These are phyloP conservation scores for Debaryomyces subglobosus DNA, from an alignment of 1,139 yeast genomes.

Conservation along the genomic window DNA sequence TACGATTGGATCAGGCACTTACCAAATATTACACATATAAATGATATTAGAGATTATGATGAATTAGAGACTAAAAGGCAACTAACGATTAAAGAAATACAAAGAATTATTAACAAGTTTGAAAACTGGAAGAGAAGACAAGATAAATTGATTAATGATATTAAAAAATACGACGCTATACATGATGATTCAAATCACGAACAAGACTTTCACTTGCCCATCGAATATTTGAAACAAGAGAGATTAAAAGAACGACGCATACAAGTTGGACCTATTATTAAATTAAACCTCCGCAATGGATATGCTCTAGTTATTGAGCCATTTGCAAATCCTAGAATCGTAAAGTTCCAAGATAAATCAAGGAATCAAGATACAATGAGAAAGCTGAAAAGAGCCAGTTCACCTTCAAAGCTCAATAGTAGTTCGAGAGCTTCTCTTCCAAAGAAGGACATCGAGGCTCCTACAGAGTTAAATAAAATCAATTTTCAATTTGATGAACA, in stretches of 20 bases:
- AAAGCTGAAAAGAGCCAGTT: background rate
- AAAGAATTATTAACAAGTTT: conserved; percentile 48
- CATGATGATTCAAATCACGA: conserved; percentile 15
- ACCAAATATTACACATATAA: conserved; percentile 55
- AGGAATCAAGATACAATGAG: background rate
- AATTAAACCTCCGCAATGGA: conserved; percentile 32
- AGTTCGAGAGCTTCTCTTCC: background rate
- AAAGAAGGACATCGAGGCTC: background rate
- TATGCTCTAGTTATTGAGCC: conserved; percentile 35
- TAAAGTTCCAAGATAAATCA: conserved; percentile 7
- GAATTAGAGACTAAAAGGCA: conserved; percentile 56
- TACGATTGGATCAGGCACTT: conserved; percentile 60
- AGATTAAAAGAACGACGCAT: conserved; percentile 24
- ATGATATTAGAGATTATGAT: conserved; percentile 43
- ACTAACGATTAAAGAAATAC: conserved; percentile 56
- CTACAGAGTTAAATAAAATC: background rate
- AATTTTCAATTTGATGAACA: conserved; percentile 7
- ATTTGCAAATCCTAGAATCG: conserved; percentile 29
- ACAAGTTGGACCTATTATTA: conserved; percentile 29
- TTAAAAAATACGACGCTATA: conserved; percentile 22
- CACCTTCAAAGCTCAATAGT: background rate
- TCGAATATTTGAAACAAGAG: conserved; percentile 21
- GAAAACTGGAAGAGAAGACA: conserved; percentile 45
- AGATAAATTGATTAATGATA: conserved; percentile 30
- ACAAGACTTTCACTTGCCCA: conserved; percentile 25